Evolutionary conservation across 441 rosid species (phyloP), one percentile per base, ranked within the genome.

Genomic region (Corymbia citriodora): DNA sequence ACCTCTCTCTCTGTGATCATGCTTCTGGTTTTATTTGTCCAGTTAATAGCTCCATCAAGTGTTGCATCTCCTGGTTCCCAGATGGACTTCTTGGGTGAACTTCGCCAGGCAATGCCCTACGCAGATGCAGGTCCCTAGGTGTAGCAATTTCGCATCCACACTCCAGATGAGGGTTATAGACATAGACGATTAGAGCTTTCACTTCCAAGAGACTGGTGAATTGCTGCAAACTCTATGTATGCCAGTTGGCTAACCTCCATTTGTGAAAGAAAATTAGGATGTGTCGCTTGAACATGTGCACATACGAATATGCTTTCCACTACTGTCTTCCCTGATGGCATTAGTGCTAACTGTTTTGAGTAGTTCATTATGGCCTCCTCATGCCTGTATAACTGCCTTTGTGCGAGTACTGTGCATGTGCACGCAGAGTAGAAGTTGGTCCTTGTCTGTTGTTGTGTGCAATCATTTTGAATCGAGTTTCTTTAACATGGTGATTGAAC

Each of bases 21-120:
- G 8, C 54, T 74, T 52, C 89, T 87, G 90, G 54, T 65, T 90
- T 45, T 90, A 89, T 87, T 45, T 57, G 87, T 90, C 91, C 93
- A 95, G 97, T 74, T 92, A 86, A 90, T 91, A 90, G 29, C 91
- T 87, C 88, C 93, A n/a, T 50, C 92, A 92, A 93, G 85, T 61
- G 91, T 49, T n/a, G 94, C 90, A 88, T 87, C 94, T 88, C 87
- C 93, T n/a, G 92, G 92, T 65, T 68, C 94, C 31, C 96, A 93
- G 91, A 91, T 91, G 90, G 96, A 94, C 91, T 95, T 95, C 92
- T 87, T 94, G 90, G 91, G 91, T 54, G 97, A 95, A 92, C 96
- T 95, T 90, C 92, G 90, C 63, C 92, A 88, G 86, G 93, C 94
- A 91, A 94, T 96, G 91, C 93, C 61, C 72, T 91, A 89, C 36